Evolutionary conservation across 176 grass and related monocot genomes (phyloP), one percentile per base, ranked within the genome.

Genomic region (Thinopyrum elongatum): DNA sequence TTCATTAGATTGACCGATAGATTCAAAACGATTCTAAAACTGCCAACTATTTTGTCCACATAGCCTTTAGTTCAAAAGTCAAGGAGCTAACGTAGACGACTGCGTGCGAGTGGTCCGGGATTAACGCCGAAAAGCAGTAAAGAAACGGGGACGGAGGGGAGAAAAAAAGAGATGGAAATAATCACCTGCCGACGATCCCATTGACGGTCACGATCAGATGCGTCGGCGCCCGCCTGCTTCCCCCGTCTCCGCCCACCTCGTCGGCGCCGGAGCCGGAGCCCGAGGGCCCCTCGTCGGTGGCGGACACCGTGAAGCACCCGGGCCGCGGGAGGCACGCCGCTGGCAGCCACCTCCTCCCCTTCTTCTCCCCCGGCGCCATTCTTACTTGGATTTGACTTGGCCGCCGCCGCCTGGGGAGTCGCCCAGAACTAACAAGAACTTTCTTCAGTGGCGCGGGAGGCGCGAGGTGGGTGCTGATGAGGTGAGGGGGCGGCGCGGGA

Each of bases 171-270:
- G 8, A 5, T 38, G 0, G 55, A 26, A 16, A 33, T 9, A 86
- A 84, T 77, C 82, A 98, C 97, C 97, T 94, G 65, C 97, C 97
- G 46, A 95, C 74, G 85, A 98, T 86, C 73, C 97, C 97, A 84
- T 95, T 95, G 70, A 98, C 94, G 41, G 81, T 95, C 16, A 98
- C 97, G 26, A 98, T 80, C 59, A 98, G 90, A 90, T 98, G 95
- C 59, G 88, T 78, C 5, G 93, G 95, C 62, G 28, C 42, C 57
- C 35, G 76, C 49, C 34, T 63, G 68, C 55, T 77, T 28, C 22
- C 82, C 22, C 31, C 36, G 1, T 62, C 78, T 5, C 27, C 58
- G 6, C 67, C 78, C 5, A 17, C 80, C 53, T 82, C 82, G 2
- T 76, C 83, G 19, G 35, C 77, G 25, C 42, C 84, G 23, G 85